phyloP scores from a whole-genome alignment of 1,139 yeast species.

The Zhuliangozyma blackwelliae region DNA sequence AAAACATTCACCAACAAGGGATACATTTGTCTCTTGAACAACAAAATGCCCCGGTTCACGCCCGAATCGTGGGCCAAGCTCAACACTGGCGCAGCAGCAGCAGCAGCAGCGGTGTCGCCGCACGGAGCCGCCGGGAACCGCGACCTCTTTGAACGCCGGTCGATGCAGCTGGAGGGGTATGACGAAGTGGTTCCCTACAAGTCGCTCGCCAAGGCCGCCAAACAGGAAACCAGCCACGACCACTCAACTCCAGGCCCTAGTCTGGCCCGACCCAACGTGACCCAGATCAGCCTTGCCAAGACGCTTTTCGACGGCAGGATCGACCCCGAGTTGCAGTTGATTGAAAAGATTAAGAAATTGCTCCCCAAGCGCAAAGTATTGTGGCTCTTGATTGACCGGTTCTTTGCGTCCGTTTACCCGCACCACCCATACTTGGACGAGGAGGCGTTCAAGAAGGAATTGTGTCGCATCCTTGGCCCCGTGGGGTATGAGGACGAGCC shows the following conservation, averaged over 20 bases:
- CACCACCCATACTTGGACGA: conserved; percentile 30
- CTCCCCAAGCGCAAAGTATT: conserved; percentile 25
- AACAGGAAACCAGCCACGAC: not conserved
- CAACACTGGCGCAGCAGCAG: conserved; percentile 1
- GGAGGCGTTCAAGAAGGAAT: conserved; percentile 15
- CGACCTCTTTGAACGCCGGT: conserved; percentile 28
- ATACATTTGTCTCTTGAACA: conserved; percentile 5
- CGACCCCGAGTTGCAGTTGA: conserved; percentile 21
- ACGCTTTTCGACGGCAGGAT: conserved; percentile 19
- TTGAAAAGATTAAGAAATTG: conserved; percentile 22
- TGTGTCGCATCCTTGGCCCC: conserved; percentile 23
- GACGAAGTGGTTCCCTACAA: conserved; percentile 31
- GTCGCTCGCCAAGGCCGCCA: conserved; percentile 3
- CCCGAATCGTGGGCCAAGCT: conserved; percentile 15
- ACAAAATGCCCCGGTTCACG: conserved; percentile 8
- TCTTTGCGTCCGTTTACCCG: conserved; percentile 22
- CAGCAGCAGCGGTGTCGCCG: conserved; percentile 1
- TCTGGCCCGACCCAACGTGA: no score
- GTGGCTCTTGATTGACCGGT: conserved; percentile 23
- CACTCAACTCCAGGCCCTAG: no score
- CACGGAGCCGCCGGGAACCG: conserved; percentile 2
- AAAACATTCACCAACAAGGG: conserved; percentile 5
- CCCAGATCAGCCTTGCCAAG: conserved; percentile 6
- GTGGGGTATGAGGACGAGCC: conserved; percentile 14
- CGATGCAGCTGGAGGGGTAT: conserved; percentile 31